phyloP scores from a whole-genome alignment of 2,329 filamentous ascomycete genomes.

The Cordyceps militaris region DNA sequence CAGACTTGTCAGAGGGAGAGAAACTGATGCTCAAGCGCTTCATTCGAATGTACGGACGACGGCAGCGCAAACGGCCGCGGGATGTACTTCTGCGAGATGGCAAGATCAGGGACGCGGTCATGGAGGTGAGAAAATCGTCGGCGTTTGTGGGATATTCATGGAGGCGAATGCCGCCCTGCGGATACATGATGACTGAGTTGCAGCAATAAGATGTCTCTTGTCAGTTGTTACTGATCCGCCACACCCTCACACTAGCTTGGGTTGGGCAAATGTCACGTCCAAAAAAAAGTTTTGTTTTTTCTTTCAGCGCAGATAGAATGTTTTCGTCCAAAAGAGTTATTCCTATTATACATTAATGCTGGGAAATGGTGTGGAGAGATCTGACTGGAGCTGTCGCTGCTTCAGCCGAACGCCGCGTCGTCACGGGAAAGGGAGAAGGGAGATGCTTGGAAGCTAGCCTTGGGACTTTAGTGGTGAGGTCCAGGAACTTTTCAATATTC shows the following conservation, averaged over 20 bases:
- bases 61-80: constrained; percentile 71
- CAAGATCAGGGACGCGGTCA: constrained; percentile 55
- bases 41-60: constrained; percentile 45
- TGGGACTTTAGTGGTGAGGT: too few species aligned
- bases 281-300: not conserved
- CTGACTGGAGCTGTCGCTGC: not conserved
- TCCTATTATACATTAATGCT: constrained; percentile 11
- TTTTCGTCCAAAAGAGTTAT: constrained; percentile 9
- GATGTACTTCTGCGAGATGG: constrained; percentile 78
- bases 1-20: constrained; percentile 27
- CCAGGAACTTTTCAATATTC: too few species aligned
- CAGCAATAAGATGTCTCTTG: not conserved
- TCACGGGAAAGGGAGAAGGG: too few species aligned
- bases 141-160: constrained; percentile 92
- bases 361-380: not conserved
- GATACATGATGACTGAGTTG: constrained; percentile 20
- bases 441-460: too few species aligned
- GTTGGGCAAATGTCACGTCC: not conserved
- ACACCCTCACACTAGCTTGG: too few species aligned
- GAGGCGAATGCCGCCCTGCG: constrained; percentile 40
- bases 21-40: constrained; percentile 42
- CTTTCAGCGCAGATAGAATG: constrained; percentile 3
- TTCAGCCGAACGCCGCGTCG: too few species aligned
- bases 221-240: too few species aligned
- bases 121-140: constrained; percentile 72